Evolutionary conservation across 83 land plant species (phyloP).

Genomic region (Thuja plicata): DNA sequence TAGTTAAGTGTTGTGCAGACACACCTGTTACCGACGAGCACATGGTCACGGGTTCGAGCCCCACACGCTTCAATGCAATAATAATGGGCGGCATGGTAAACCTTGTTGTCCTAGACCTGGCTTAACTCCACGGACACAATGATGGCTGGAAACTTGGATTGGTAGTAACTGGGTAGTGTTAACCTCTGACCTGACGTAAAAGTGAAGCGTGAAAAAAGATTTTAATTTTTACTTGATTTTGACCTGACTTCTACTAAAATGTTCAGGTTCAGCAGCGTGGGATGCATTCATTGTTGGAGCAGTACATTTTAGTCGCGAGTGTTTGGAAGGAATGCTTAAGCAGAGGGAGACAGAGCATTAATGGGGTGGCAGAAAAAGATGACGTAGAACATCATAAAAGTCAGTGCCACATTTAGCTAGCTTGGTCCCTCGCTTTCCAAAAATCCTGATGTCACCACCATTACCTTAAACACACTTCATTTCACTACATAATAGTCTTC

Average conservation of each 20-base stretch:
- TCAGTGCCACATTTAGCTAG: slow-evolving; percentile 3
- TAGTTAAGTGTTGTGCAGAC: not conserved
- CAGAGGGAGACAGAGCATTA: slow-evolving; percentile 7
- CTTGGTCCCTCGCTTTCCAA: too few species aligned
- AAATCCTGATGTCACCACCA: too few species aligned
- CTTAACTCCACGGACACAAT: slow-evolving; percentile 15
- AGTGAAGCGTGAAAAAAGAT: slow-evolving; percentile 3
- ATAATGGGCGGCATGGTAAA: slow-evolving; percentile 8
- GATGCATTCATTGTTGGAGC: not conserved
- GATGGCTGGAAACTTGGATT: not conserved
- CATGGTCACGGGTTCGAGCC: slow-evolving; percentile 3
- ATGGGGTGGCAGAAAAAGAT: not conserved
- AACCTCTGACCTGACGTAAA: slow-evolving; percentile 6
- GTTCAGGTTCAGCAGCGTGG: not conserved
- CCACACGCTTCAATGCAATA: slow-evolving; percentile 8
- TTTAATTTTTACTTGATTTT: too few species aligned
- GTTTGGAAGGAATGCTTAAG: slow-evolving; percentile 4
- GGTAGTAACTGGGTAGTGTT: not conserved
- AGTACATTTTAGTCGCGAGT: not conserved
- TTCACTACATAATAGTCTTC: too few species aligned
- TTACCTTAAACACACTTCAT: too few species aligned
- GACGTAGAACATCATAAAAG: slow-evolving; percentile 9
- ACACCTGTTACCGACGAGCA: not conserved
- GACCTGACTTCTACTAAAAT: too few species aligned
- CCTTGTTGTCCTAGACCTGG: not conserved